Percentiles rank a stretch among this genome's conserved stretches.
Evolutionary conservation across 768 basidiomycete species (phyloP).

Genomic region (Boletus tomentosulus): DNA sequence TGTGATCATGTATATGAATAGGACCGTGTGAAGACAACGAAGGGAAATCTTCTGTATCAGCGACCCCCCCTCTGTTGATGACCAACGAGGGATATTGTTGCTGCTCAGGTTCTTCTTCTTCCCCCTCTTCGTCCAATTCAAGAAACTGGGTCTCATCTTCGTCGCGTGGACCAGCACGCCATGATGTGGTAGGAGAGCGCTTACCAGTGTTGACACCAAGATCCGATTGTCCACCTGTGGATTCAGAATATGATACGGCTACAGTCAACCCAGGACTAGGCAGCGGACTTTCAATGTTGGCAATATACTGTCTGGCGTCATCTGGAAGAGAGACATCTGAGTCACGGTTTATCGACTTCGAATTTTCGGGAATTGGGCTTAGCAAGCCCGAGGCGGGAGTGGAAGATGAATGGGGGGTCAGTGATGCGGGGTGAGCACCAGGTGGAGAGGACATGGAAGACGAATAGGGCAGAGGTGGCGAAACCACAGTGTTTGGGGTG

Average conservation of each 20-base stretch:
- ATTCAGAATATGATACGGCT: neutral
- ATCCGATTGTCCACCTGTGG: neutral
- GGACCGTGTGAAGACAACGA: constrained; percentile 37
- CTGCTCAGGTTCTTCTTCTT: constrained; percentile 16
- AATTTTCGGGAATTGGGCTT: constrained; percentile 29
- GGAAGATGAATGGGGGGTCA: constrained; percentile 20
- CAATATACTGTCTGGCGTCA: constrained; percentile 70
- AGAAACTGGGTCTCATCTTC: constrained; percentile 54
- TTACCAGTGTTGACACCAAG: neutral
- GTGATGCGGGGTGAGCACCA: constrained; percentile 10
- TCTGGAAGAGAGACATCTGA: constrained; percentile 71
- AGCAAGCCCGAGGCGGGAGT: constrained; percentile 11
- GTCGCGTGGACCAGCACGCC: constrained; percentile 5
- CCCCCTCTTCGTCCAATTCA: constrained; percentile 48
- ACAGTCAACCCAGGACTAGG: constrained; percentile 40
- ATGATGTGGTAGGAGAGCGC: constrained; percentile 11
- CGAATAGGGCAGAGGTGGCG: constrained; percentile 2
- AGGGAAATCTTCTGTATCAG: constrained; percentile 50
- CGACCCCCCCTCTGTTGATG: constrained; percentile 29
- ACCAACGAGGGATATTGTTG: constrained; percentile 5
- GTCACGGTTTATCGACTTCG: constrained; percentile 49
- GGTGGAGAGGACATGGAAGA: constrained; percentile 17
- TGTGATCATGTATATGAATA: constrained; percentile 7
- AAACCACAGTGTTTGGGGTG: constrained; percentile 19
- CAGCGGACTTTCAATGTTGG: constrained; percentile 64